Evolutionary conservation across 768 basidiomycete genomes (phyloP).

Genomic region (Tulasnella calospora): DNA sequence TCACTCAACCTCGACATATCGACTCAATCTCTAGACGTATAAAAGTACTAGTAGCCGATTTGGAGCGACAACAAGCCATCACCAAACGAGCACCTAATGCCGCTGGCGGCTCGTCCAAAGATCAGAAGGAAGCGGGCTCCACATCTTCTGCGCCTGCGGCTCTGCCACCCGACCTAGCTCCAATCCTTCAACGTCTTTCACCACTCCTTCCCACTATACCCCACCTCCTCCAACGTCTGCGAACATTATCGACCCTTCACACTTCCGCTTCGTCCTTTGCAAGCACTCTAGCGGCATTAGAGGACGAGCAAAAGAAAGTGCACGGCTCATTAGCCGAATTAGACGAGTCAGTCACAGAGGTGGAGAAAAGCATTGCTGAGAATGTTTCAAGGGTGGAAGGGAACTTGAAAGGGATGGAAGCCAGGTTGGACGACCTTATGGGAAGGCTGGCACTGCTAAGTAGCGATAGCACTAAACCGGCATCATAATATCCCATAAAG

Average conservation of each 20-base stretch:
- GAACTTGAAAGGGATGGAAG: slow-evolving; percentile 70
- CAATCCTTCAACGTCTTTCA: too few species aligned
- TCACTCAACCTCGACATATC: slow-evolving; percentile 93
- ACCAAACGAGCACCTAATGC: slow-evolving; percentile 1
- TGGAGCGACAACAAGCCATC: slow-evolving; percentile 64
- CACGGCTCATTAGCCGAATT: slow-evolving; percentile 64
- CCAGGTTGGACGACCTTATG: slow-evolving; percentile 48
- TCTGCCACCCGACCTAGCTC: too few species aligned
- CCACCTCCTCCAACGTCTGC: slow-evolving; percentile 67
- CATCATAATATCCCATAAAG: not conserved
- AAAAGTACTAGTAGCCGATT: slow-evolving; percentile 88
- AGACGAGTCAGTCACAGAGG: slow-evolving; percentile 57
- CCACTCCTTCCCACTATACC: too few species aligned
- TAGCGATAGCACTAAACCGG: slow-evolving; percentile 4
- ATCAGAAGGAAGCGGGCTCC: slow-evolving; percentile 7
- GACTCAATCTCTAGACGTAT: slow-evolving; percentile 92
- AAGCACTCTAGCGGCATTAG: slow-evolving; percentile 53
- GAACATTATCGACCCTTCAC: slow-evolving; percentile 78
- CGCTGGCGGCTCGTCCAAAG: not conserved
- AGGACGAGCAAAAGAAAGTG: slow-evolving; percentile 65
- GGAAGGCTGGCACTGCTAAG: slow-evolving; percentile 4
- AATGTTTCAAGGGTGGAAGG: slow-evolving; percentile 65
- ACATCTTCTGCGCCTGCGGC: slow-evolving; percentile 16
- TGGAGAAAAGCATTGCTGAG: slow-evolving; percentile 71
- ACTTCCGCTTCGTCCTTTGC: slow-evolving; percentile 75